phyloP scores from a whole-genome alignment of 2,329 filamentous ascomycete genomes.

The Metarhizium humberi region DNA sequence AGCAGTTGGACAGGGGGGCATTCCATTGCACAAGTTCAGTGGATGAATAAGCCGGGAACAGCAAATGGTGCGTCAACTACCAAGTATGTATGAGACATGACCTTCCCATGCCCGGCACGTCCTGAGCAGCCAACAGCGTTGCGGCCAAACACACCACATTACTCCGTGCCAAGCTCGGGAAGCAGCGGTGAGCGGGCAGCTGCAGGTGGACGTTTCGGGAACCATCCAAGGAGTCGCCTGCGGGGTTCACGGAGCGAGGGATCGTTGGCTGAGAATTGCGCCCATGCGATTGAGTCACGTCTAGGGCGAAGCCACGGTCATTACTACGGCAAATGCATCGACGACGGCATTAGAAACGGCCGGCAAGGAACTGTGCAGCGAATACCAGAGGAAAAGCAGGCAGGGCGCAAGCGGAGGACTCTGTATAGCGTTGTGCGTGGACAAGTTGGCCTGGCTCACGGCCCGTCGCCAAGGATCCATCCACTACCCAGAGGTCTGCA shows the following conservation, averaged over 20 bases:
- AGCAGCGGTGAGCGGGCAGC: constrained; percentile 4
- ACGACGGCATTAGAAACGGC: not conserved
- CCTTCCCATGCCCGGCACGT: not conserved
- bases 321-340: not conserved
- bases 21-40: too few species aligned
- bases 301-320: not conserved
- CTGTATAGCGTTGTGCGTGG: too few species aligned
- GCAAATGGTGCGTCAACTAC: not conserved
- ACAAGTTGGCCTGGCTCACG: not conserved
- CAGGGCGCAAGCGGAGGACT: not conserved
- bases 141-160: not conserved
- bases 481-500: not conserved
- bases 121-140: not conserved
- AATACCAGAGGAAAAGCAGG: not conserved
- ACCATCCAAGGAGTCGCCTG: not conserved
- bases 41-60: too few species aligned
- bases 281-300: not conserved
- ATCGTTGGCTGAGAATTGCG: constrained; percentile 1
- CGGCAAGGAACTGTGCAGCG: too few species aligned
- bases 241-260: not conserved
- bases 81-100: not conserved
- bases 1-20: too few species aligned
- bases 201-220: constrained; percentile 3
- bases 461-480: not conserved
- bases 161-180: not conserved